Conservation (phyloP, 2,329 filamentous ascomycete genomes). For the Aspergillus alliaceus region DNA sequence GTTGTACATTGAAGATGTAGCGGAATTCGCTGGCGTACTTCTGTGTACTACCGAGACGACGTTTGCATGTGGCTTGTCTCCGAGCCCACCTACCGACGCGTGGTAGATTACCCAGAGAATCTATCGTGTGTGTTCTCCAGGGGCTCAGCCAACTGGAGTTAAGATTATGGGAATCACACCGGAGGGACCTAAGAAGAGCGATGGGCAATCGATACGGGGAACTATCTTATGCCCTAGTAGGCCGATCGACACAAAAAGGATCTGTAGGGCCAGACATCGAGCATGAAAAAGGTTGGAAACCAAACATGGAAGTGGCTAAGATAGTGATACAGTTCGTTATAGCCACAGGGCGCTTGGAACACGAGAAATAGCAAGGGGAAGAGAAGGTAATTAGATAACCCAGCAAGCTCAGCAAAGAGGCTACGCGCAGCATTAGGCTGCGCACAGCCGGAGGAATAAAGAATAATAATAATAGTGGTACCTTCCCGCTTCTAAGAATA, state of each 20-base stretch:
- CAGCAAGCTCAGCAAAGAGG: not conserved
- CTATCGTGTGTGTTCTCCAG: too few relatives aligned
- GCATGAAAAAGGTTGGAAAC: not conserved
- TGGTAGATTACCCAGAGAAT: too few relatives aligned
- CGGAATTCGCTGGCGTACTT: slow-evolving; percentile 30
- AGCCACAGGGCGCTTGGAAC: not conserved
- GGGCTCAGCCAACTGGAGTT: too few relatives aligned
- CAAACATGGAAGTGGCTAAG: not conserved
- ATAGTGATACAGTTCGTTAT: not conserved
- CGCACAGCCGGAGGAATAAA: slow-evolving; percentile 1
- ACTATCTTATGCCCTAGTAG: not conserved
- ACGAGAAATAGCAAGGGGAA: not conserved
- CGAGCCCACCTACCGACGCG: too few relatives aligned
- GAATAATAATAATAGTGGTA: too few relatives aligned
- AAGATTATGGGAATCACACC: not conserved
- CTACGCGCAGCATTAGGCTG: slow-evolving; percentile 1
- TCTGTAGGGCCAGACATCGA: not conserved
- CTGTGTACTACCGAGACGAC: slow-evolving; percentile 31
- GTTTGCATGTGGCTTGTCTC: slow-evolving; percentile 27
- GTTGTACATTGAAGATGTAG: slow-evolving; percentile 34
- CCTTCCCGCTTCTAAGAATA: too few relatives aligned
- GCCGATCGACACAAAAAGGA: not conserved
- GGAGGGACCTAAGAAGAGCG: not conserved
- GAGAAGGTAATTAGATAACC: not conserved
- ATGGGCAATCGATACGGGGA: not conserved